Evolutionary conservation across 345 rosid species (phyloP).

Genomic region (Eutrema japonicum): DNA sequence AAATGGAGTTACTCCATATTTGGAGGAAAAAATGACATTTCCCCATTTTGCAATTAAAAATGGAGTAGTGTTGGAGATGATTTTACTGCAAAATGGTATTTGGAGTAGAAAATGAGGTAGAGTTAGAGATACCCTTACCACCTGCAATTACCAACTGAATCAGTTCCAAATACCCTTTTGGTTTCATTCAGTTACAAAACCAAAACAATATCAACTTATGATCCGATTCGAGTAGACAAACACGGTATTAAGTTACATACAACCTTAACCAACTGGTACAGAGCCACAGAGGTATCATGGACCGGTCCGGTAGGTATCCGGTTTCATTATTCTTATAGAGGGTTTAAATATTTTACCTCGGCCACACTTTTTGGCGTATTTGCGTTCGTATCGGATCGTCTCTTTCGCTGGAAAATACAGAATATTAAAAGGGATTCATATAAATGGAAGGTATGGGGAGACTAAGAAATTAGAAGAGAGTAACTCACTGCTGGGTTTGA

Average conservation of each 20-base stretch:
- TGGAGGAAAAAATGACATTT: no score
- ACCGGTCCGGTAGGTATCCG: slow-evolving; percentile 3
- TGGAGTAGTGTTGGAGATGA: no score
- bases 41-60: no score
- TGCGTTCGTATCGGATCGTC: slow-evolving; percentile 46
- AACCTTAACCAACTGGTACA: not conserved
- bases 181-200: not conserved
- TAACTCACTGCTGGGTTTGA: slow-evolving; percentile 43
- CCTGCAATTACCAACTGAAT: slow-evolving; percentile 30
- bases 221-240: not conserved
- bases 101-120: no score
- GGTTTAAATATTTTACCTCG: slow-evolving; percentile 37
- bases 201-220: not conserved
- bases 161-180: not conserved
- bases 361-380: slow-evolving; percentile 51
- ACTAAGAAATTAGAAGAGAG: not conserved
- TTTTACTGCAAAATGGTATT: no score
- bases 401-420: slow-evolving; percentile 42
- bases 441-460: not conserved
- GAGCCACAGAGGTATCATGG: not conserved
- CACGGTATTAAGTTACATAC: not conserved
- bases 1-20: no score
- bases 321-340: slow-evolving; percentile 1
- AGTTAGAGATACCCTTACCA: no score
- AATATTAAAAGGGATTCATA: not conserved